Conservation (phyloP, 2,329 filamentous ascomycete species). For the Alternaria viburni region DNA sequence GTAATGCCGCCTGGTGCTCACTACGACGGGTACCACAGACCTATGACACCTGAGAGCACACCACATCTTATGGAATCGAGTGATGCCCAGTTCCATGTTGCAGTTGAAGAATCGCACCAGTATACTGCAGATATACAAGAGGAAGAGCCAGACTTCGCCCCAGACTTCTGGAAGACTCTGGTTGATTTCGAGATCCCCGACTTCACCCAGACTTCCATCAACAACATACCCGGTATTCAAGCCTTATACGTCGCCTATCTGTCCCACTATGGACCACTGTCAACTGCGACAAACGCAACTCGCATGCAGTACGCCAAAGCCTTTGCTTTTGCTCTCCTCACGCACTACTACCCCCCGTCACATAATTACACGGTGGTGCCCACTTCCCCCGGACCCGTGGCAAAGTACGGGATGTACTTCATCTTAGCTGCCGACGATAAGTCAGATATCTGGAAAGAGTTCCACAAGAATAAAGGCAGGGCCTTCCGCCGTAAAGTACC, state of each 20-base stretch:
- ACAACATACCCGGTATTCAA: conserved; percentile 13
- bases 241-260: conserved; percentile 17
- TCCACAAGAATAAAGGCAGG: conserved; percentile 2
- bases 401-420: conserved; percentile 20
- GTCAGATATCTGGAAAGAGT: conserved; percentile 2
- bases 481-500: background rate
- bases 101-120: background rate
- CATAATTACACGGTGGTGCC: conserved; percentile 26
- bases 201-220: conserved; percentile 7
- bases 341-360: conserved; percentile 29
- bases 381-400: conserved; percentile 10
- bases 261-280: conserved; percentile 9
- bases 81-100: background rate
- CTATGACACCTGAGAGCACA: background rate
- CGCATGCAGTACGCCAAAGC: conserved; percentile 26
- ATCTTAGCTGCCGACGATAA: conserved; percentile 12
- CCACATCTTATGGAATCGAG: background rate
- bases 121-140: background rate
- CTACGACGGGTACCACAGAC: background rate
- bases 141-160: background rate
- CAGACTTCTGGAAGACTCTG: background rate
- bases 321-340: conserved; percentile 24
- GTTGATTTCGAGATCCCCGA: conserved; percentile 5
- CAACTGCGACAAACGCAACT: conserved; percentile 1
- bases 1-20: background rate